phyloP scores from a whole-genome alignment of 2,329 filamentous ascomycete species.

The Colletotrichum sp. region DNA sequence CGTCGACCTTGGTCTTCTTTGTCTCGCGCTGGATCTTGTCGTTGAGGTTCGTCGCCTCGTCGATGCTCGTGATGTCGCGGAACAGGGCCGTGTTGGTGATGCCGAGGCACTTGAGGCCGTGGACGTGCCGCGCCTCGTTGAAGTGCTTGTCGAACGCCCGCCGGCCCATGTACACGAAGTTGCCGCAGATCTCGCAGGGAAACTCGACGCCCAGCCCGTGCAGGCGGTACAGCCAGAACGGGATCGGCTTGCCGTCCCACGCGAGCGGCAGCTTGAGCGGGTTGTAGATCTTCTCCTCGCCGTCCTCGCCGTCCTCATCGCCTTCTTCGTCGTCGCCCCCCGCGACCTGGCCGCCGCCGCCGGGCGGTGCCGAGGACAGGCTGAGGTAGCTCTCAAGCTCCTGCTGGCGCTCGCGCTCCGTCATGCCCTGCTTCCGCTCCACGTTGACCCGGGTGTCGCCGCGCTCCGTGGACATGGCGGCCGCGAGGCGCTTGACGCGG shows the following conservation, averaged over 20 bases:
- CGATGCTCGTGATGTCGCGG: conserved; percentile 90
- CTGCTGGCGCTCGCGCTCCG: conserved; percentile 91
- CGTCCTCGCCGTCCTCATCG: conserved; percentile 75
- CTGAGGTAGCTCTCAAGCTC: conserved; percentile 87
- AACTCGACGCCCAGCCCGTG: conserved; percentile 96
- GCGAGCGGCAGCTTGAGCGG: conserved; percentile 93
- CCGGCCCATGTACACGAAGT: conserved; percentile 98
- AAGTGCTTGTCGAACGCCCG: conserved; percentile 99
- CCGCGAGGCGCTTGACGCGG: conserved; percentile 78
- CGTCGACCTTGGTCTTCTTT: conserved; percentile 76
- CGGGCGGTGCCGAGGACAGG: conserved; percentile 50
- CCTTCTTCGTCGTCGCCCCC: conserved; percentile 52
- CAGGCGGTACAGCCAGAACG: conserved; percentile 97
- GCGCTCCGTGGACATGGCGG: conserved; percentile 84
- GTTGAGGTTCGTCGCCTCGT: conserved; percentile 88
- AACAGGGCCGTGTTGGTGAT: conserved; percentile 92
- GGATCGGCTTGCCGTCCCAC: conserved; percentile 99
- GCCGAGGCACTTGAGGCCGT: conserved; percentile 91
- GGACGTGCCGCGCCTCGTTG: conserved; percentile 90
- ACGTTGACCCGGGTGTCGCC: conserved; percentile 92
- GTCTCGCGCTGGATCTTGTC: conserved; percentile 90
- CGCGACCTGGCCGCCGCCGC: conserved; percentile 20
- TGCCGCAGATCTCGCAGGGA: conserved; percentile 94
- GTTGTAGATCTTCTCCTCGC: conserved; percentile 93
- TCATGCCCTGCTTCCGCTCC: conserved; percentile 97